These are phyloP conservation scores for Arthroderma uncinatum DNA, from an alignment of 2,329 filamentous ascomycete species.

Conservation along the genomic window DNA sequence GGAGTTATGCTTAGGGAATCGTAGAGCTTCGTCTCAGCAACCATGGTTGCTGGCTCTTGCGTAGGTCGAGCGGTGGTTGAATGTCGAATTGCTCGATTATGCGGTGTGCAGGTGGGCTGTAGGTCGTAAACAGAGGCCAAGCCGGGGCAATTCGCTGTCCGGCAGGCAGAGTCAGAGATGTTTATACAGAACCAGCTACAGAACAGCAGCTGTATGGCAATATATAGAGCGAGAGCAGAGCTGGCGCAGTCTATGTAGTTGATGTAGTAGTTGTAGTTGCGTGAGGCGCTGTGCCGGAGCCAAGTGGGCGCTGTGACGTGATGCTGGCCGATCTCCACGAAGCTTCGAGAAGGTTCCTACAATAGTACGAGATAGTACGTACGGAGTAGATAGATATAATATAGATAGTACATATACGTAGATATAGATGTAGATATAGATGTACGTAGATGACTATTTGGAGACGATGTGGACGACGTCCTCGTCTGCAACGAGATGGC, in stretches of 20 bases:
- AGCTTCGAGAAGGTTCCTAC: slow-evolving; percentile 30
- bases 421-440: too few species aligned
- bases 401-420: too few species aligned
- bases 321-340: slow-evolving; percentile 16
- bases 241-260: neutral
- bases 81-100: neutral
- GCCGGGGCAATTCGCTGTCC: slow-evolving; percentile 3
- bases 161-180: neutral
- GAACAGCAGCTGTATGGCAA: neutral
- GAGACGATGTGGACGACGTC: slow-evolving; percentile 57
- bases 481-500: slow-evolving; percentile 63
- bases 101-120: neutral
- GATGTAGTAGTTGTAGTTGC: neutral
- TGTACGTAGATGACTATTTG: slow-evolving; percentile 24
- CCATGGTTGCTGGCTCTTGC: slow-evolving; percentile 46
- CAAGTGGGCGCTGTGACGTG: slow-evolving; percentile 5
- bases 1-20: slow-evolving; percentile 71
- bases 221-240: neutral
- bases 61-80: neutral
- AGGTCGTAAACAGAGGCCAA: neutral
- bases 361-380: neutral
- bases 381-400: neutral
- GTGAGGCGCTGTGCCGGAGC: neutral
- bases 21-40: slow-evolving; percentile 92
- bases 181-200: too few species aligned